Conservation (phyloP, 176 grass and related monocot genomes). For the Cenchrus purpureus region DNA sequence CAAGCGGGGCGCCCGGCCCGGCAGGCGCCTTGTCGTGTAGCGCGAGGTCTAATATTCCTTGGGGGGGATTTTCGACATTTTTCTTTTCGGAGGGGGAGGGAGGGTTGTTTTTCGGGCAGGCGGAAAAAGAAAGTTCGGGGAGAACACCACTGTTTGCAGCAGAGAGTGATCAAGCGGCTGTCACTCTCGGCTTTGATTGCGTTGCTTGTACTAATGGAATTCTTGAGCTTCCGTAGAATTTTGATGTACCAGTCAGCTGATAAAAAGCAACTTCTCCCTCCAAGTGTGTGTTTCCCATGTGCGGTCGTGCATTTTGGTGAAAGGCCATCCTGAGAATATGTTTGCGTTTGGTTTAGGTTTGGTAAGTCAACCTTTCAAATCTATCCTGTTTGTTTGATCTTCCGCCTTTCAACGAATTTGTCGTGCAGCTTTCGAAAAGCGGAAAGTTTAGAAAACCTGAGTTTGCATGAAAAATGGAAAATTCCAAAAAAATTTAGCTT, state of each 20-base stretch:
- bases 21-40: slow-evolving; percentile 60
- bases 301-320: neutral
- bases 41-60: slow-evolving; percentile 34
- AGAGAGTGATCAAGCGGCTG: slow-evolving; percentile 6
- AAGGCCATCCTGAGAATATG: neutral
- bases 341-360: neutral
- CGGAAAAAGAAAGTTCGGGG: neutral
- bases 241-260: neutral
- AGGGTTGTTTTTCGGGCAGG: neutral
- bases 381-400: no score
- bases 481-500: no score
- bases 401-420: no score
- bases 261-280: neutral
- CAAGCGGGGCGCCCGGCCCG: slow-evolving; percentile 37
- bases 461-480: no score
- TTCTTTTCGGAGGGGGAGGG: neutral
- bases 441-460: no score
- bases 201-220: slow-evolving; percentile 18
- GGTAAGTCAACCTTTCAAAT: neutral
- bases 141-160: neutral
- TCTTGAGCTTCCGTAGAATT: neutral
- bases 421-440: no score
- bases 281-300: neutral
- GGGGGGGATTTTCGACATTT: slow-evolving; percentile 10
- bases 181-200: slow-evolving; percentile 42